Evolutionary conservation across 2,329 filamentous ascomycete species (phyloP), one percentile per base, ranked within the genome.

Genomic region (Eurotiales sp.): DNA sequence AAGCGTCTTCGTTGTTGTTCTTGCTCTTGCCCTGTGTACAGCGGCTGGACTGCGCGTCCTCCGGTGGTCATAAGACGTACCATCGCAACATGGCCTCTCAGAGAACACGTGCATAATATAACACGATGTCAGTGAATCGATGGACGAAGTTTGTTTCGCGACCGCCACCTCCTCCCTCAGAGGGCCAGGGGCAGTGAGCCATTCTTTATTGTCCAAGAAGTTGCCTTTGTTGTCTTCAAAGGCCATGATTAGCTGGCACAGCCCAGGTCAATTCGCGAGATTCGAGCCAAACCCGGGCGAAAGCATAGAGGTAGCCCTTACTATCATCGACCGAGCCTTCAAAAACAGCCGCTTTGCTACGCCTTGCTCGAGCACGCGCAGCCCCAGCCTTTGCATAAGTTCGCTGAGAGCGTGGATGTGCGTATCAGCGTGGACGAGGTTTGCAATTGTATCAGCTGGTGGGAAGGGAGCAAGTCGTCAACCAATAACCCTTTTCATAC

Each of bases 211-310:
- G 6, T 29, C 44, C 15, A 46, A 30, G 15, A 46, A 46, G 4
- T 29, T 46, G 14, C 23, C 30, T 46, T n/a, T 46, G 15, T 34
- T 14, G 14, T 46, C 44, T 46, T 46, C 44, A 27, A 46, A 19
- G 21, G 44, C 44, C 30, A 25, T 14, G 44, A 46, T 22, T 34
- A 36, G 2, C 44, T 46, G 19, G 4, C n/a, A 34, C 30, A 15
- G 32, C 21, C 2, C n/a, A 15, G 17, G 23, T 45, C 8, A 25
- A 17, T 34, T 46, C 12, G 29, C n/a, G 30, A 34, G 15, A 44
- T 8, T 6, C 15, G 2, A 22, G 17, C 10, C 17, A 5, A 3
- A 34, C 7, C 4, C 12, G n/a, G n/a, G n/a, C n/a, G n/a, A 46
- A 21, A 21, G 21, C 3, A n/a, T 17, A 7, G 1, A 22, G 6